Conservation (phyloP, 495 filamentous ascomycete genomes). For the Sordaria brevicollis region DNA sequence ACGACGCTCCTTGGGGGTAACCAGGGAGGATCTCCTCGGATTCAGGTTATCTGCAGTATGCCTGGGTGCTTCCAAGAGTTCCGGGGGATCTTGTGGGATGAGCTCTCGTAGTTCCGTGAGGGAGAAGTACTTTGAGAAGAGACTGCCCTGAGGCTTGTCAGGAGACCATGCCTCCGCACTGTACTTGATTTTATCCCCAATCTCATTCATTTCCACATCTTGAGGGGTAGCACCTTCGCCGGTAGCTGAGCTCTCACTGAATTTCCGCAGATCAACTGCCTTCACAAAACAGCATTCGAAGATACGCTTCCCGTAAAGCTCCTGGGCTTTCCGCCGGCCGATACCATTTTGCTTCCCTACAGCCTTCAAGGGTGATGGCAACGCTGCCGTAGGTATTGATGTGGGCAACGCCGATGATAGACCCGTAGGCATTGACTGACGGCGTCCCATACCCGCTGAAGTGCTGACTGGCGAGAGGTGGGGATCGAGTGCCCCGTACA, state of each 20-base stretch:
- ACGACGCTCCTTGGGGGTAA: neutral
- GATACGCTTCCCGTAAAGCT: neutral
- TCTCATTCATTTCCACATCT: neutral
- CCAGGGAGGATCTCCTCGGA: neutral
- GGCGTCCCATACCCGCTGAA: neutral
- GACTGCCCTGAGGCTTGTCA: neutral
- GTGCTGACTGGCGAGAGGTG: neutral
- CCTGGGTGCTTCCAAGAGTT: neutral
- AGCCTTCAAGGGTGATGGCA: neutral
- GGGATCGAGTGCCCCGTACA: neutral
- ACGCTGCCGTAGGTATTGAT: slow-evolving; percentile 2
- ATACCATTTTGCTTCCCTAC: neutral
- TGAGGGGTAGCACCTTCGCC: slow-evolving; percentile 1
- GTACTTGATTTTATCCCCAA: neutral
- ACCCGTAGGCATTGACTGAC: neutral
- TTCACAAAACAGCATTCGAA: slow-evolving; percentile 26
- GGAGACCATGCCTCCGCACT: neutral
- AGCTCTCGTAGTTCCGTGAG: neutral
- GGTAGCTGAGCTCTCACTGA: slow-evolving; percentile 12
- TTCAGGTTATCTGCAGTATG: neutral
- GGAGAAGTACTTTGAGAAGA: neutral
- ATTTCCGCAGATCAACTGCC: slow-evolving; percentile 25
- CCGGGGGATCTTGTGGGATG: neutral
- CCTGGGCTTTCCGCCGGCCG: neutral
- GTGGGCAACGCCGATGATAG: neutral